Base-by-base conservation (phyloP, 768 basidiomycete genomes). In the Tylopilus rubrobrunneus region DNA sequence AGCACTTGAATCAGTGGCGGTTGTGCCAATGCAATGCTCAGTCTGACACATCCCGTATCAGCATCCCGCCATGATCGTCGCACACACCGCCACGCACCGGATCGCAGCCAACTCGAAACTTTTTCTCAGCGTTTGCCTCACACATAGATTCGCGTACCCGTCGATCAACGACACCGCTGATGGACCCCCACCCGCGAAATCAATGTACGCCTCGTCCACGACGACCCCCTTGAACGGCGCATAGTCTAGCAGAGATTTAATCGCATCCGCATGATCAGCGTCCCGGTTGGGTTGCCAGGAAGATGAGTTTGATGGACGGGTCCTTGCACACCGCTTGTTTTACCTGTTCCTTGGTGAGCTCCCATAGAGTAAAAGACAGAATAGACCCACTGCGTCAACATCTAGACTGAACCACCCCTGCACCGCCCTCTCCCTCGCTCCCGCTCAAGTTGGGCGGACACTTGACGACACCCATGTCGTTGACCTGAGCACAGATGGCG, bases 191-290 rank as follows among this genome's bases (percentile, higher is more conserved):
- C 78, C 78, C 0, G 89, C 83, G 63, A 98, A 99, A 69, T 99
- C 97, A 66, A 98, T 89, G 72, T 99, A 98, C 0, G 97, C 97
- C 69, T 99, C 97, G 65, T 99, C 97, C 6, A 98, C 86, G 28
- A 96, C 79, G 37, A 98, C 86, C 8, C 97, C 97, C 60, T 85
- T 91, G 80, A 90, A 98, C 0, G 77, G 75, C 9, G 84, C 78
- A 69, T 89, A 89, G 29, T 93, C 85, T 25, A 96, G 74, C 15
- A 98, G 70, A 10, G 78, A 63, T 1, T 82, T 79, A 53, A 98
- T 76, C 12, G 85, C 78, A 10, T 78, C 63, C 23, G 80, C 0
- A 92, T 80, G 49, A 98, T 83, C 27, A 86, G 70, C 0, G 95
- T 98, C 9, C 94, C 93, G 0, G 94, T 95, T 0, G 97, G 97